These are phyloP conservation scores for Alternaria burnsii DNA, from an alignment of 2,329 filamentous ascomycete species.

Conservation along the genomic window DNA sequence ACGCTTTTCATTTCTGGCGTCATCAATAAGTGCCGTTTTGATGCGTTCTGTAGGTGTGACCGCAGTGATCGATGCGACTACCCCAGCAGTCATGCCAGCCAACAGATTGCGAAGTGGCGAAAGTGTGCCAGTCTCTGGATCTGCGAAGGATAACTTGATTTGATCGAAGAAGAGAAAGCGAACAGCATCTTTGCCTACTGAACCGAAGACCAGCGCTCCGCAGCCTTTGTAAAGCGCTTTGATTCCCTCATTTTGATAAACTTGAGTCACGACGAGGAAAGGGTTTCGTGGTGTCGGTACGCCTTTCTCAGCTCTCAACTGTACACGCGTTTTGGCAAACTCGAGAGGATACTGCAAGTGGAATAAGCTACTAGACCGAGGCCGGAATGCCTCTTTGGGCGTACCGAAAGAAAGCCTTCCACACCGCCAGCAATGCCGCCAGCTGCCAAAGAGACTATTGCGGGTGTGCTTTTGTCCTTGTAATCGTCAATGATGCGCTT, in stretches of 20 bases:
- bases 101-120: slow-evolving; percentile 66
- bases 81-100: slow-evolving; percentile 70
- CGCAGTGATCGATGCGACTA: slow-evolving; percentile 68
- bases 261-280: slow-evolving; percentile 63
- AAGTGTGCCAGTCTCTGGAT: slow-evolving; percentile 64
- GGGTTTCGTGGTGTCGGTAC: slow-evolving; percentile 63
- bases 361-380: slow-evolving; percentile 19
- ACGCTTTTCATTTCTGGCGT: slow-evolving; percentile 60
- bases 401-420: slow-evolving; percentile 50
- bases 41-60: slow-evolving; percentile 74
- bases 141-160: slow-evolving; percentile 67
- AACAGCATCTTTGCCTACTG: slow-evolving; percentile 70
- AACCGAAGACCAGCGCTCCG: slow-evolving; percentile 67
- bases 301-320: slow-evolving; percentile 60
- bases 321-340: slow-evolving; percentile 71
- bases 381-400: slow-evolving; percentile 5
- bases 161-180: slow-evolving; percentile 72
- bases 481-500: not conserved
- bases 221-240: slow-evolving; percentile 70
- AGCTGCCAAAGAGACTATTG: slow-evolving; percentile 49
- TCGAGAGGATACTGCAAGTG: slow-evolving; percentile 66
- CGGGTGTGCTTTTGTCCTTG: slow-evolving; percentile 49
- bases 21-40: slow-evolving; percentile 73
- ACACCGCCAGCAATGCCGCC: slow-evolving; percentile 52
- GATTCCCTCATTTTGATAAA: slow-evolving; percentile 65